Evolutionary conservation across 176 grass and related monocot genomes (phyloP).

Genomic region (Urochloa ruziziensis): DNA sequence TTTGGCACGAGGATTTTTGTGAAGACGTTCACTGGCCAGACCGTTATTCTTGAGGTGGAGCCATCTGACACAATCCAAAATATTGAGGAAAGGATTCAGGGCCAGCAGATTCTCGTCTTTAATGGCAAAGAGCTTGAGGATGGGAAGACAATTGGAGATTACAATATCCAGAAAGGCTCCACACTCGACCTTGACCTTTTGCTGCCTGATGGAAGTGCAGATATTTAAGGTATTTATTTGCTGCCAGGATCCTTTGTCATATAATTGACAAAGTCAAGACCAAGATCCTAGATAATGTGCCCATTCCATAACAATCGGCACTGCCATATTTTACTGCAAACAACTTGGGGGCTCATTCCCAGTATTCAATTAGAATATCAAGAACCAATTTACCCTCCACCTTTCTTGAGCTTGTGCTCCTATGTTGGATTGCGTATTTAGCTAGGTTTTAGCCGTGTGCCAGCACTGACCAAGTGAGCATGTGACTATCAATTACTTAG

Average conservation of each 20-base stretch:
- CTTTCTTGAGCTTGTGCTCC: background rate
- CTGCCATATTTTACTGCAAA: background rate
- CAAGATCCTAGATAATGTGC: background rate
- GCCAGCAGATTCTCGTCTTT: background rate
- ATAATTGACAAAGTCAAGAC: background rate
- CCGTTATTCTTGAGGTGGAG: background rate
- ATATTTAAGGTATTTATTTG: background rate
- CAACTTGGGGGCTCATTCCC: background rate
- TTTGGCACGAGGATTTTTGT: background rate
- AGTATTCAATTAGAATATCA: background rate
- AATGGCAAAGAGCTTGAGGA: background rate
- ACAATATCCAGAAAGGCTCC: background rate
- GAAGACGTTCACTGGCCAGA: background rate
- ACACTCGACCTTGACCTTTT: background rate
- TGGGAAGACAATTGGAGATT: background rate
- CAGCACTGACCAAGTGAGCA: too few species aligned
- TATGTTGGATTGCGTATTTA: background rate
- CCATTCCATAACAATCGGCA: background rate
- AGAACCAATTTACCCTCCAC: background rate
- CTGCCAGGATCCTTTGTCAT: background rate
- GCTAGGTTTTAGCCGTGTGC: too few species aligned
- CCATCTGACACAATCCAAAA: background rate
- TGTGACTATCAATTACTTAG: too few species aligned
- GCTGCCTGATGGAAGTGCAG: background rate
- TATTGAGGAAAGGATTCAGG: background rate